Conservation (phyloP, 2,329 filamentous ascomycete genomes). For the Aspergillus novofumigatus region DNA sequence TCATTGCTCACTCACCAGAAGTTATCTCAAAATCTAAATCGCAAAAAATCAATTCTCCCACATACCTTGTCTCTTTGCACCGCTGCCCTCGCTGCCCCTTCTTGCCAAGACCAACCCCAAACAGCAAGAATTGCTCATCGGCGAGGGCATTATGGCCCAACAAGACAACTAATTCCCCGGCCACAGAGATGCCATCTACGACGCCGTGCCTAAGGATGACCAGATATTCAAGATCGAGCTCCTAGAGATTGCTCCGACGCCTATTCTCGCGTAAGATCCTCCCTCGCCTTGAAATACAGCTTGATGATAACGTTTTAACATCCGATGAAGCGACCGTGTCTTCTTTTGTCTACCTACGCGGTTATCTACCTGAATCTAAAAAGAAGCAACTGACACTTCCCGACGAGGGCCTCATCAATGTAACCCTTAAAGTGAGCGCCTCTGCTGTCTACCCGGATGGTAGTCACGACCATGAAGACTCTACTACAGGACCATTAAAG, state of each 20-base stretch:
- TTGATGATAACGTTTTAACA: background rate
- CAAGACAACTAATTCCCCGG: slow-evolving; percentile 10
- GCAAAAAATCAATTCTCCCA: no score
- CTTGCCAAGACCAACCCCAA: no score
- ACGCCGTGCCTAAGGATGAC: slow-evolving; percentile 8
- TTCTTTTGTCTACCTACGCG: slow-evolving; percentile 12
- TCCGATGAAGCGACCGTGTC: slow-evolving; percentile 7
- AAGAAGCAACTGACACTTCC: slow-evolving; percentile 10
- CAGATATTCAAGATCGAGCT: slow-evolving; percentile 5
- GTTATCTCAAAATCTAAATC: no score
- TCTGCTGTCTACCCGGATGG: slow-evolving; percentile 11
- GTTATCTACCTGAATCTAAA: slow-evolving; percentile 9
- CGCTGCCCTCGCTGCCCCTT: no score
- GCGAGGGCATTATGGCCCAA: slow-evolving; percentile 6
- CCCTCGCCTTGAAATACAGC: background rate
- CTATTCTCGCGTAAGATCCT: slow-evolving; percentile 6
- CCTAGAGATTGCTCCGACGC: slow-evolving; percentile 10
- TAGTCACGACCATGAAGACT: background rate
- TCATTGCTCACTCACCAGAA: no score
- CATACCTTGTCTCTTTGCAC: no score
- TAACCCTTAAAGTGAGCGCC: slow-evolving; percentile 8
- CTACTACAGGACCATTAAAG: slow-evolving; percentile 5
- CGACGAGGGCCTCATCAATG: slow-evolving; percentile 10
- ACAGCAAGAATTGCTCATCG: no score
- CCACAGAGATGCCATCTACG: slow-evolving; percentile 12